Evolutionary conservation across 345 rosid genomes (phyloP), one percentile per base, ranked within the genome.

Genomic region (Eucalyptus paniculata): DNA sequence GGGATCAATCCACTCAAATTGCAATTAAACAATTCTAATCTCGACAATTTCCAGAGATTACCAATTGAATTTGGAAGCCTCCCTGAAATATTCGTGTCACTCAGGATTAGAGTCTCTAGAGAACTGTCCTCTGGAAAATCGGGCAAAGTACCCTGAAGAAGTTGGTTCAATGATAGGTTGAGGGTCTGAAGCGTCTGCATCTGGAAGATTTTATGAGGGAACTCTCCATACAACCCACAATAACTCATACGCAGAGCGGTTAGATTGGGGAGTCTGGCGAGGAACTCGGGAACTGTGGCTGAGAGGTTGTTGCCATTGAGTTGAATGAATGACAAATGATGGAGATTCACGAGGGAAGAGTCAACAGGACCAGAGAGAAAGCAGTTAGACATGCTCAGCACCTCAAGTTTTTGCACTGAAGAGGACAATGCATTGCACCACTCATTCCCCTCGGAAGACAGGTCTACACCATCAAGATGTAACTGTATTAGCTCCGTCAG

Each of bases 371-470:
- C 92, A 1, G 94, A 90, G 51, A 94, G 89, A 30, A 28, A 23
- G 54, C 93, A 92, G 26, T 49, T 2, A 4, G 90, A 62, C 93
- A 94, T 30, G 90, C 93, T 91, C 86, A 94, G 47, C 83, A 88
- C 91, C 80, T 44, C 69, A 54, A 93, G 77, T 24, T 90, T 88
- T 8, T 60, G 87, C 32, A 91, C 24, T 10, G 89, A 89, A 18
- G 91, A 88, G 2, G 92, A 91, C 23, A 93, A 34, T 8, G 92
- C 91, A 6, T 82, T 32, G 40, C 94, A 90, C 95, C 94, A 93
- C 11, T 93, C 92, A 6, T 26, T 47, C 10, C 94, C 87, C 1
- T 9, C 10, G 2, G 90, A 90, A 10, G 95, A 91, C 32, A 93
- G 50, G 58, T 87, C 90, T 2, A 90, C 65, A 12, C 93, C 92